Conservation (phyloP, 768 basidiomycete species). For the Saitozyma podzolica region DNA sequence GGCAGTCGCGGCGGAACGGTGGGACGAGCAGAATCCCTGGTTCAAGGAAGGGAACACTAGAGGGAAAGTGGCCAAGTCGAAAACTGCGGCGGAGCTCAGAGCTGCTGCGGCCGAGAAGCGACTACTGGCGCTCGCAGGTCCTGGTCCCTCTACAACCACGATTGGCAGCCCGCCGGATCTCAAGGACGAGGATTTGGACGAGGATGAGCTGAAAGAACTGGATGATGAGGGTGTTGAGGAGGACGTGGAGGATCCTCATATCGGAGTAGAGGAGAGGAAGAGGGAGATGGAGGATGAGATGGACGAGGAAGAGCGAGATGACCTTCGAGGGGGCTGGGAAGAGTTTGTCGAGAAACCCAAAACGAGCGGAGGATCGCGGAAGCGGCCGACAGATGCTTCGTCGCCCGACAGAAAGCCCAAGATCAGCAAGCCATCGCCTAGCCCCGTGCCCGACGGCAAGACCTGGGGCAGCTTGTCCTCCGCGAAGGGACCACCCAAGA, state of each 20-base stretch:
- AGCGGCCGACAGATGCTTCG: background rate
- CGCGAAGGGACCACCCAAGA: too few relatives aligned
- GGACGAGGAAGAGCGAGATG: constrained; percentile 36
- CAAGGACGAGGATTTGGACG: background rate
- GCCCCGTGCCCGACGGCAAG: too few relatives aligned
- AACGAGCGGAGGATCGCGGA: background rate
- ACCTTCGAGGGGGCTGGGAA: constrained; percentile 39
- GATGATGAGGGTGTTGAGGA: constrained; percentile 10
- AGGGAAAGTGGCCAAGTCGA: constrained; percentile 38
- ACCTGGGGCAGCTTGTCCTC: too few relatives aligned
- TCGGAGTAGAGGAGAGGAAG: constrained; percentile 26
- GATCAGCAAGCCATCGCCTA: too few relatives aligned
- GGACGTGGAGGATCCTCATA: constrained; percentile 37
- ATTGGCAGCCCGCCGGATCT: background rate
- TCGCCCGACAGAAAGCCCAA: background rate
- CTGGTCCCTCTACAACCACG: constrained; percentile 7
- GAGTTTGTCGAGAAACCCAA: constrained; percentile 21
- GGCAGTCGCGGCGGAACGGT: constrained; percentile 28
- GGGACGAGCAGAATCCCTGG: constrained; percentile 39
- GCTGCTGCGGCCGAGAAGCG: constrained; percentile 40
- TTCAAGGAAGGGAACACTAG: constrained; percentile 39
- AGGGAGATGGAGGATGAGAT: constrained; percentile 44
- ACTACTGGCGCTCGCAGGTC: constrained; percentile 14
- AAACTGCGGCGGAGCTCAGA: constrained; percentile 41
- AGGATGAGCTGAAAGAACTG: constrained; percentile 2